Percentiles rank a stretch among this genome's conserved stretches.
Conservation (phyloP, 257 asterid genomes). For the Nyctanthes arbortristis region DNA sequence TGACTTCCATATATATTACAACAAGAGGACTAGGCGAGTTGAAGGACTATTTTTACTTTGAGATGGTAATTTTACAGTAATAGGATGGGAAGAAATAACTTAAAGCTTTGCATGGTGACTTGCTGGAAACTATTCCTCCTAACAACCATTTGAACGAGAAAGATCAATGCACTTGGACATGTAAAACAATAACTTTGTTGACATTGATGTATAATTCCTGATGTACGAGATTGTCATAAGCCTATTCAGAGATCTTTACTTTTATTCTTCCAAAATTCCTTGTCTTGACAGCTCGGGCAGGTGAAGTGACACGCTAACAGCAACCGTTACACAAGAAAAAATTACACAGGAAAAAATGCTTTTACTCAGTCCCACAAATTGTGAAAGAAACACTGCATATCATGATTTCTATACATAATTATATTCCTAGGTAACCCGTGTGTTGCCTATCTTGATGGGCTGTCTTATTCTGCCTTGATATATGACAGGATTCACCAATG, state of each 20-base stretch:
- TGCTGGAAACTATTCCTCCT: constrained; percentile 11
- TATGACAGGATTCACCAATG: constrained; percentile 87
- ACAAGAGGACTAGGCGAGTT: neutral
- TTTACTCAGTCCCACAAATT: neutral
- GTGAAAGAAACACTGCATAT: neutral
- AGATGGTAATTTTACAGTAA: neutral
- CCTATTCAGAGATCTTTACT: neutral
- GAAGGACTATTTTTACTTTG: neutral
- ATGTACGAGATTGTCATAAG: neutral
- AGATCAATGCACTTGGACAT: constrained; percentile 6
- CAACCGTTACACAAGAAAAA: constrained; percentile 2
- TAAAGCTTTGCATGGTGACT: constrained; percentile 11
- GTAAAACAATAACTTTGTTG: neutral
- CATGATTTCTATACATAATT: constrained; percentile 1
- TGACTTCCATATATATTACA: neutral
- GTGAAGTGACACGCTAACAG: neutral
- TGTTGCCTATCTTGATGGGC: constrained; percentile 11
- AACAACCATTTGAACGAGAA: constrained; percentile 1
- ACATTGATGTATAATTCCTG: neutral
- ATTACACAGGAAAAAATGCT: too few relatives aligned
- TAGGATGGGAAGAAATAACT: neutral
- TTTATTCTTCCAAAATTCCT: constrained; percentile 5
- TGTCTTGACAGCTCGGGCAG: constrained; percentile 8
- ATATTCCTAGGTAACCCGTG: constrained; percentile 6
- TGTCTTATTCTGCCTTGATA: constrained; percentile 25